These are phyloP conservation scores for Coniophora puteana DNA, from an alignment of 1,284 basidiomycete genomes.

Conservation along the genomic window DNA sequence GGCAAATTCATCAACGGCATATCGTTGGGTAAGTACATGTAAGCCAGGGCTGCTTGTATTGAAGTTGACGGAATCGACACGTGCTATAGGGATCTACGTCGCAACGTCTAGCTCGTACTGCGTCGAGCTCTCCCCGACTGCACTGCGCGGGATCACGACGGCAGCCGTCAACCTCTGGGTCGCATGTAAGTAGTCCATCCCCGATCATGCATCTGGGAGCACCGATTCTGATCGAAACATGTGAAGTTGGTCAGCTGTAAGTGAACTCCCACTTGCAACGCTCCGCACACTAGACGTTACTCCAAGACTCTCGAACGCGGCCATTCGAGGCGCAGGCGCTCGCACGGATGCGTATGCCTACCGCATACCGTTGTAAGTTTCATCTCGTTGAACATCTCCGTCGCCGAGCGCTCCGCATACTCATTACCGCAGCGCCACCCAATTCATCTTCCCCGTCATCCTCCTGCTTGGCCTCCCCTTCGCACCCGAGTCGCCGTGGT, in stretches of 20 bases:
- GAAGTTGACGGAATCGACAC: no score
- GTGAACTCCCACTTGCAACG: not conserved
- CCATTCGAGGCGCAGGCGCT: slow-evolving; percentile 20
- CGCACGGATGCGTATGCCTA: slow-evolving; percentile 22
- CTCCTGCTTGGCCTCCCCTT: slow-evolving; percentile 29
- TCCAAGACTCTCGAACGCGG: slow-evolving; percentile 23
- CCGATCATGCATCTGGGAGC: no score
- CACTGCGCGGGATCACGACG: slow-evolving; percentile 24
- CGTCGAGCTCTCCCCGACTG: slow-evolving; percentile 26
- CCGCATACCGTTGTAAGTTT: slow-evolving; percentile 25
- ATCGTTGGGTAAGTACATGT: no score
- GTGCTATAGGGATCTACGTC: slow-evolving; percentile 26
- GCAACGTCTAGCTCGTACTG: slow-evolving; percentile 24
- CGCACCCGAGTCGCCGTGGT: slow-evolving; percentile 63
- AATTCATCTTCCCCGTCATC: slow-evolving; percentile 25
- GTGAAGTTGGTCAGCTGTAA: slow-evolving; percentile 24
- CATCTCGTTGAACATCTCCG: no score
- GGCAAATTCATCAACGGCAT: slow-evolving; percentile 27
- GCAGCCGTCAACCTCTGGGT: slow-evolving; percentile 27
- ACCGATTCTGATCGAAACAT: no score
- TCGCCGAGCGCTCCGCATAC: no score
- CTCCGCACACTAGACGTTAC: not conserved
- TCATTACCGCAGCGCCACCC: slow-evolving; percentile 26
- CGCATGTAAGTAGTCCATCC: slow-evolving; percentile 16
- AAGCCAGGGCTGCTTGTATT: no score